phyloP scores from a whole-genome alignment of 2,329 filamentous ascomycete species.

The Talaromyces sp. region DNA sequence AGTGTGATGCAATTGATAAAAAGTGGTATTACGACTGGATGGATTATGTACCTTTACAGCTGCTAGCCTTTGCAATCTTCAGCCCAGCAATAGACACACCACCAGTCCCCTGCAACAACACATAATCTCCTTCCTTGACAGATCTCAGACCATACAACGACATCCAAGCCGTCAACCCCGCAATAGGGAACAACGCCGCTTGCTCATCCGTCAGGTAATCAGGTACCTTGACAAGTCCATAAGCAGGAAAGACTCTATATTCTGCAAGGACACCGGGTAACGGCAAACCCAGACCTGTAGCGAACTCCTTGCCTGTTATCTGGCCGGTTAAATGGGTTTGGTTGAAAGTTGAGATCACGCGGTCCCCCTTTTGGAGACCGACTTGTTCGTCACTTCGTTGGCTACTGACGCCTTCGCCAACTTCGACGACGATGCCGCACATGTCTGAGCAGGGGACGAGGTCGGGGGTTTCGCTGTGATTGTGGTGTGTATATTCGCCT shows the following conservation, averaged over 20 bases:
- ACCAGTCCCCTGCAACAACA: slow-evolving; percentile 53
- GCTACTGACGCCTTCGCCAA: slow-evolving; percentile 42
- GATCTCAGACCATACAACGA: slow-evolving; percentile 41
- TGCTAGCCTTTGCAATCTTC: slow-evolving; percentile 46
- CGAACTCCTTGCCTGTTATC: slow-evolving; percentile 52
- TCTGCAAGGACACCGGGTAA: slow-evolving; percentile 44
- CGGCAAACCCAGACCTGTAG: slow-evolving; percentile 57
- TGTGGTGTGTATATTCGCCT: slow-evolving; percentile 64
- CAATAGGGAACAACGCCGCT: slow-evolving; percentile 41
- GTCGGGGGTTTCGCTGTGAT: slow-evolving; percentile 37
- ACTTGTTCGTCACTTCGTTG: neutral
- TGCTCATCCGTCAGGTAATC: slow-evolving; percentile 34
- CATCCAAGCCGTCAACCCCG: slow-evolving; percentile 49
- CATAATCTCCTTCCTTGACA: slow-evolving; percentile 43
- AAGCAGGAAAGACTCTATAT: slow-evolving; percentile 40
- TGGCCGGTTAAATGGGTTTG: slow-evolving; percentile 55
- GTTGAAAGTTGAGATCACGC: slow-evolving; percentile 61
- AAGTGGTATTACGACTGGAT: neutral
- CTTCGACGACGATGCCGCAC: slow-evolving; percentile 56
- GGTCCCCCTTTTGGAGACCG: slow-evolving; percentile 53
- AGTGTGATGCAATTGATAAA: slow-evolving; percentile 7
- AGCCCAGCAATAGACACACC: slow-evolving; percentile 44
- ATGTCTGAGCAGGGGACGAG: slow-evolving; percentile 66
- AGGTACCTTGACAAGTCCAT: slow-evolving; percentile 39
- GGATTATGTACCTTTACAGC: slow-evolving; percentile 33